Conservation (phyloP, 768 basidiomycete genomes). For the Dacryopinax primogenitus region DNA sequence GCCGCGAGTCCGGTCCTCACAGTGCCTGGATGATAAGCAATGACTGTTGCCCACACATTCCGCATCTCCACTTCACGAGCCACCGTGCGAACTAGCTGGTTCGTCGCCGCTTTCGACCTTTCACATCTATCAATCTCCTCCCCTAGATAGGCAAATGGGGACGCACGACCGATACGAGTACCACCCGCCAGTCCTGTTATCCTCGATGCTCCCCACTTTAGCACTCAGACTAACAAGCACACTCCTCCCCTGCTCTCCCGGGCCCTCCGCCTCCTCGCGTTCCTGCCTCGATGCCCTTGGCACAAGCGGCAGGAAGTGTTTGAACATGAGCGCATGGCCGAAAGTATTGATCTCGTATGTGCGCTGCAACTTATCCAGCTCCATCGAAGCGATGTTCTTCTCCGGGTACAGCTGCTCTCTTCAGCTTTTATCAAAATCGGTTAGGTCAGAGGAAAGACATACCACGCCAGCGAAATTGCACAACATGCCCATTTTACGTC, state of each 20-base stretch:
- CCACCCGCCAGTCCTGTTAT: conserved; percentile 31
- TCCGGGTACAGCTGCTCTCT: conserved; percentile 29
- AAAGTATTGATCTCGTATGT: conserved; percentile 33
- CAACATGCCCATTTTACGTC: conserved; percentile 26
- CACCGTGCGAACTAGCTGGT: conserved; percentile 29
- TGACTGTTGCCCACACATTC: conserved; percentile 22
- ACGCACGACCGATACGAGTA: conserved; percentile 26
- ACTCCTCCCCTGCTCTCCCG: conserved; percentile 20
- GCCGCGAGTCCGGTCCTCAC: conserved; percentile 18
- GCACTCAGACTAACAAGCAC: conserved; percentile 29
- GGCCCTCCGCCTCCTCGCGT: conserved; percentile 26
- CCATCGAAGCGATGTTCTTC: conserved; percentile 28
- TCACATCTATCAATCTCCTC: conserved; percentile 12
- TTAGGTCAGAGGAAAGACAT: conserved; percentile 14
- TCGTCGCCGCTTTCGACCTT: conserved; percentile 33
- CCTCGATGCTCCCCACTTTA: conserved; percentile 30
- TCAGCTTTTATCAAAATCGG: not conserved
- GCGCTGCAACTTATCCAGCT: conserved; percentile 20
- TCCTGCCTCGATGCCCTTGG: conserved; percentile 20
- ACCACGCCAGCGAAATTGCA: conserved; percentile 31
- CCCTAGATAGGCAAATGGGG: not conserved
- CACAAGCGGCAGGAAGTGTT: conserved; percentile 32
- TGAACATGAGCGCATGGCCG: conserved; percentile 32
- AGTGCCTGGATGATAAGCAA: conserved; percentile 22
- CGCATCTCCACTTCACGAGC: conserved; percentile 28